These are phyloP conservation scores for Pestalotiopsis sp. DNA, from an alignment of 2,329 filamentous ascomycete genomes.

Conservation along the genomic window DNA sequence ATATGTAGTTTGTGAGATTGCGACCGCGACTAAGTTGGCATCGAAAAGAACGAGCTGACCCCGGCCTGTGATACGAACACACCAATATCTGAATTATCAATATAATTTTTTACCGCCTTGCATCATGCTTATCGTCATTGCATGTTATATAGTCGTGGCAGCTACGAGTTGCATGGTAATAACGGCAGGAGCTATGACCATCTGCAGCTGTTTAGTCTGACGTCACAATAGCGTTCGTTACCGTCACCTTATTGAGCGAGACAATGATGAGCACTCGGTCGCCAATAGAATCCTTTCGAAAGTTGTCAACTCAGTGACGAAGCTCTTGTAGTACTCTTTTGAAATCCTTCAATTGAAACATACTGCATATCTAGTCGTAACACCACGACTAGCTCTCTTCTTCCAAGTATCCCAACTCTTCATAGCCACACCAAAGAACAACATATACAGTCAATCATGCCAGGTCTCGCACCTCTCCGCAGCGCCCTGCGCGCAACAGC, in stretches of 20 bases:
- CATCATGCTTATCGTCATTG: background rate
- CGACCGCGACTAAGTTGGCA: no score
- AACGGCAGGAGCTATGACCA: background rate
- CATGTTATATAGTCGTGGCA: no score
- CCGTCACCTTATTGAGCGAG: background rate
- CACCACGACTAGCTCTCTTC: background rate
- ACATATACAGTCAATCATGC: slow-evolving; percentile 14
- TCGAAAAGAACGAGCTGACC: no score
- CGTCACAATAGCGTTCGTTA: slow-evolving; percentile 2
- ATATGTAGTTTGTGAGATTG: no score
- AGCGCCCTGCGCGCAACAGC: slow-evolving; percentile 17
- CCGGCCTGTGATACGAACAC: no score
- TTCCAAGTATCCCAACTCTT: background rate
- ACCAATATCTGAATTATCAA: no score
- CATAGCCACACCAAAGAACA: no score
- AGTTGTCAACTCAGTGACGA: background rate
- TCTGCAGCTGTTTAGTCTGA: slow-evolving; percentile 2
- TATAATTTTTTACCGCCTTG: no score
- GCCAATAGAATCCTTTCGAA: background rate
- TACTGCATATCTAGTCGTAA: background rate
- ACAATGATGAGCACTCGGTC: background rate
- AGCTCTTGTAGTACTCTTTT: background rate
- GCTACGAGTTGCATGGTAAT: background rate
- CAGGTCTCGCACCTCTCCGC: slow-evolving; percentile 20
- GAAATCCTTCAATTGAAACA: background rate